These are phyloP conservation scores for Carex kokanica DNA, from an alignment of 176 grass and related monocot species.

Conservation along the genomic window DNA sequence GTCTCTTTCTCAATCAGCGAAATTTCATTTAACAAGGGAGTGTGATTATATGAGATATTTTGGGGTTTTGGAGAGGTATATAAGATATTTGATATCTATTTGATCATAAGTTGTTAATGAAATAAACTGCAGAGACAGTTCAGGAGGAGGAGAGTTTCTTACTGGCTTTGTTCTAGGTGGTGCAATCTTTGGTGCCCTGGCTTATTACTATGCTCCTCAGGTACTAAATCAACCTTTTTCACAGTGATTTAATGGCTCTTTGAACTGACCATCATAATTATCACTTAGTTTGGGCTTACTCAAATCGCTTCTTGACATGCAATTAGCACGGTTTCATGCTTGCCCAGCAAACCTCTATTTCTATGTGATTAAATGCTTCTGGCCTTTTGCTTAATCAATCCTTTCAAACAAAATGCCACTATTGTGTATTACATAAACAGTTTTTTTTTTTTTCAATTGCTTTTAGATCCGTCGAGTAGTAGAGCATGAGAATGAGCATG, in stretches of 20 bases:
- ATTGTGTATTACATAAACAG: neutral
- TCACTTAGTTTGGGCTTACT: neutral
- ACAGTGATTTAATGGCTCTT: neutral
- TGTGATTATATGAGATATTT: conserved; percentile 2
- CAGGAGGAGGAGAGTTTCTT: conserved; percentile 45
- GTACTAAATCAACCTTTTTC: conserved; percentile 22
- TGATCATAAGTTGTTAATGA: neutral
- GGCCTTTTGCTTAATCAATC: neutral
- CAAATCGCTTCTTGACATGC: neutral
- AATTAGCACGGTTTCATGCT: neutral
- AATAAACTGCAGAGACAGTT: conserved; percentile 32
- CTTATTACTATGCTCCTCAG: conserved; percentile 49
- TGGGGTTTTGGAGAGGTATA: neutral
- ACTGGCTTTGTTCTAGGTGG: conserved; percentile 50
- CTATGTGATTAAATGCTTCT: neutral
- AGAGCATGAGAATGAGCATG: conserved; percentile 41
- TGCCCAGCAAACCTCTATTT: neutral
- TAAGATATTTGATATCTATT: conserved; percentile 12
- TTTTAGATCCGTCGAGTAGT: conserved; percentile 38
- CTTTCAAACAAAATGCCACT: neutral
- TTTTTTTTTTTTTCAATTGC: conserved; percentile 12
- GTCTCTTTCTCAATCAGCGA: neutral
- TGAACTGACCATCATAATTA: neutral
- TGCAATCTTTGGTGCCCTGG: conserved; percentile 40
- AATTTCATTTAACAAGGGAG: neutral